Percentiles rank a stretch among this genome's conserved stretches.
phyloP scores from a whole-genome alignment of 352 stramenopile genomes.

The Phytophthora sansomeana region DNA sequence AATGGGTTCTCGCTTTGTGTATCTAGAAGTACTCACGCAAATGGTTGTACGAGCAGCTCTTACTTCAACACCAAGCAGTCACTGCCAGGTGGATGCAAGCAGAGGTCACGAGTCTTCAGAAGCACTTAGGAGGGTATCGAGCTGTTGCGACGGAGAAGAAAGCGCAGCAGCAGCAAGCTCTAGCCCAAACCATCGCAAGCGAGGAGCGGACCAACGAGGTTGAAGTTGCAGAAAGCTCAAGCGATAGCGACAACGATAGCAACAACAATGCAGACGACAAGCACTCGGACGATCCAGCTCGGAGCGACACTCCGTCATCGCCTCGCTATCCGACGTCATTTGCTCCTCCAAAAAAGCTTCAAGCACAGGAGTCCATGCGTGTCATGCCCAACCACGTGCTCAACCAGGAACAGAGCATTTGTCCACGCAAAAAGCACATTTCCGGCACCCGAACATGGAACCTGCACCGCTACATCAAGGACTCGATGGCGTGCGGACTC shows the following conservation, averaged over 20 bases:
- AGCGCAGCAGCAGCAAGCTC: slow-evolving; percentile 9
- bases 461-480: slow-evolving; percentile 75
- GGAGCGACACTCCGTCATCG: slow-evolving; percentile 30
- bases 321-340: slow-evolving; percentile 23
- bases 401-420: slow-evolving; percentile 64
- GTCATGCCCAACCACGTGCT: slow-evolving; percentile 61
- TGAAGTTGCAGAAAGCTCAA: slow-evolving; percentile 16
- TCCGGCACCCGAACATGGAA: slow-evolving; percentile 72
- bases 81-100: slow-evolving; percentile 38
- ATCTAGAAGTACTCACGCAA: not conserved
- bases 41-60: slow-evolving; percentile 31
- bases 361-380: slow-evolving; percentile 22
- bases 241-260: slow-evolving; percentile 19
- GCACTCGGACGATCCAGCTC: slow-evolving; percentile 15
- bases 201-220: slow-evolving; percentile 16
- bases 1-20: not conserved
- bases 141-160: slow-evolving; percentile 20
- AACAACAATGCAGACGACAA: slow-evolving; percentile 39
- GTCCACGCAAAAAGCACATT: slow-evolving; percentile 61
- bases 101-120: slow-evolving; percentile 30
- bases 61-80: slow-evolving; percentile 45
- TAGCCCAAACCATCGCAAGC: slow-evolving; percentile 1
- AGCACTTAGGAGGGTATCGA: slow-evolving; percentile 29
- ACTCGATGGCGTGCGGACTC: slow-evolving; percentile 63
- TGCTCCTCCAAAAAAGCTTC: slow-evolving; percentile 11